These are phyloP conservation scores for Auxenochlorella pyrenoidosa DNA, from an alignment of 139 green algal genomes.

Conservation along the genomic window DNA sequence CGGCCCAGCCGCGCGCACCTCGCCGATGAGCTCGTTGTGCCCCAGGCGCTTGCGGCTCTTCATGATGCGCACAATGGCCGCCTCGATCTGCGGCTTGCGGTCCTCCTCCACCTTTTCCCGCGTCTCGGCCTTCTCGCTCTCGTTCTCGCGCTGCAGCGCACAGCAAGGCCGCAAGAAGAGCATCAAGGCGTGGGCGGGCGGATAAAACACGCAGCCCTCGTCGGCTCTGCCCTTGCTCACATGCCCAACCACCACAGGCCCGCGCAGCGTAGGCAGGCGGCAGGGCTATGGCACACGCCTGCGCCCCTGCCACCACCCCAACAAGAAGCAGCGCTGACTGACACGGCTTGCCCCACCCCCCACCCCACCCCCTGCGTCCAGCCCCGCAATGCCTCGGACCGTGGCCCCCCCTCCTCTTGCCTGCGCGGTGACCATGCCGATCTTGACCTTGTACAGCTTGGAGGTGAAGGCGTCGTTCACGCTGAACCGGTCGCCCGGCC, in stretches of 20 bases:
- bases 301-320: too few relatives aligned
- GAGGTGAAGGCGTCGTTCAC: slow-evolving; percentile 90
- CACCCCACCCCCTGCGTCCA: background rate
- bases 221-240: too few relatives aligned
- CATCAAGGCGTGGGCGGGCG: too few relatives aligned
- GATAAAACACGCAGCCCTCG: too few relatives aligned
- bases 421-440: slow-evolving; percentile 58
- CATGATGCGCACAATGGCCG: slow-evolving; percentile 98
- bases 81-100: slow-evolving; percentile 98
- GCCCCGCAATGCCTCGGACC: background rate
- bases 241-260: too few relatives aligned
- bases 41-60: slow-evolving; percentile 81
- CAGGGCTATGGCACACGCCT: too few relatives aligned
- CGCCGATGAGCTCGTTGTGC: slow-evolving; percentile 93
- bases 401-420: background rate
- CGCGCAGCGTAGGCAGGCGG: too few relatives aligned
- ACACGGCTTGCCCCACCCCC: too few relatives aligned
- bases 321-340: too few relatives aligned
- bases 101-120: slow-evolving; percentile 92
- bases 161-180: slow-evolving; percentile 32
- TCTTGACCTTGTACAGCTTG: slow-evolving; percentile 89
- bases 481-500: slow-evolving; percentile 84
- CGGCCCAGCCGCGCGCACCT: slow-evolving; percentile 38
- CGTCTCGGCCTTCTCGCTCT: slow-evolving; percentile 91
- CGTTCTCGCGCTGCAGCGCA: slow-evolving; percentile 81